Conservation (phyloP, 2,329 filamentous ascomycete genomes). For the Alternaria metachromatica region DNA sequence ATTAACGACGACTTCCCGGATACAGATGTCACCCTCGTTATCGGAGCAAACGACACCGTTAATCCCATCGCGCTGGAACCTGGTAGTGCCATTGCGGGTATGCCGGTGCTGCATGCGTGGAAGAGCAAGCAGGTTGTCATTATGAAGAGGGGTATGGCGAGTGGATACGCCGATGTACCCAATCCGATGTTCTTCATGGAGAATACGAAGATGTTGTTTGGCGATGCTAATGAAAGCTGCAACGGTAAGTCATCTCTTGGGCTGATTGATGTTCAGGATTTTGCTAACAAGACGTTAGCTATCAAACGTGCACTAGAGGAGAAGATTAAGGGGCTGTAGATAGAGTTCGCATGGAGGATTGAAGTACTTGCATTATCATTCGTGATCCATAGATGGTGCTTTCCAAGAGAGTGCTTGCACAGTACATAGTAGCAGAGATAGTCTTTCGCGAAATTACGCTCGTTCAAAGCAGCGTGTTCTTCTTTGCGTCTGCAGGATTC, state of each 20-base stretch:
- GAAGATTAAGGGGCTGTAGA: constrained; percentile 40
- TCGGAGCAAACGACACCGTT: constrained; percentile 91
- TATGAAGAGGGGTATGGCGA: constrained; percentile 91
- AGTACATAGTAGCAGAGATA: background rate
- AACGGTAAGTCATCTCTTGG: constrained; percentile 60
- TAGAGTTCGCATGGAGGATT: background rate
- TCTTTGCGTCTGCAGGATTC: background rate
- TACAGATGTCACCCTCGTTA: constrained; percentile 85
- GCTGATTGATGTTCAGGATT: background rate
- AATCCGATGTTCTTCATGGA: constrained; percentile 96
- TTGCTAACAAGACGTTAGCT: constrained; percentile 33
- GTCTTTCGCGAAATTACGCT: background rate
- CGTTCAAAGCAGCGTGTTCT: background rate
- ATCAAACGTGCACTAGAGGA: constrained; percentile 48
- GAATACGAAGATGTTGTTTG: constrained; percentile 88
- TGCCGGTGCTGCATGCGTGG: constrained; percentile 92
- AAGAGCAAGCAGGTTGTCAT: constrained; percentile 93
- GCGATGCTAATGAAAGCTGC: constrained; percentile 83
- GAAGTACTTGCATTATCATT: background rate
- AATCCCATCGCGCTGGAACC: constrained; percentile 88
- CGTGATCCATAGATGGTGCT: background rate
- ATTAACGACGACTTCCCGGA: constrained; percentile 91
- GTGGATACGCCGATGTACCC: constrained; percentile 87
- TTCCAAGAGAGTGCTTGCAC: background rate
- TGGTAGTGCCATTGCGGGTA: constrained; percentile 84